Conservation (phyloP, 331 rosid genomes). For the Prunus yedoensis region DNA sequence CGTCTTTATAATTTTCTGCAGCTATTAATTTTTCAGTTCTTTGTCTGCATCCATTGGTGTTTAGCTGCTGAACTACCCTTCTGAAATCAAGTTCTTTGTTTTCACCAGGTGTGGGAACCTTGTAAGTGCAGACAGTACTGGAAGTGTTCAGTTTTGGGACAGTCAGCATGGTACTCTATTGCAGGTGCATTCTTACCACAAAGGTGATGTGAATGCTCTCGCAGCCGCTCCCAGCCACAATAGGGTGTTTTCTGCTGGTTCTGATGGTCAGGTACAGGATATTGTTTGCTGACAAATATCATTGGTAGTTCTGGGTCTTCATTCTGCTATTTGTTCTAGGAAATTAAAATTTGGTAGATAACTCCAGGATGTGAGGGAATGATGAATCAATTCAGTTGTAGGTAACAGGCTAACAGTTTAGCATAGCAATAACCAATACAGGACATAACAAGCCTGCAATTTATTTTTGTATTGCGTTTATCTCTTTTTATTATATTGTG, state of each 20-base stretch:
- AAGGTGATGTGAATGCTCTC: constrained; percentile 83
- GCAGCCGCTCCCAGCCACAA: constrained; percentile 85
- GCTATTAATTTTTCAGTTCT: constrained; percentile 11
- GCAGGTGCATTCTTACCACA: constrained; percentile 78
- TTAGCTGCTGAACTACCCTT: constrained; percentile 12
- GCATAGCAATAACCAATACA: neutral
- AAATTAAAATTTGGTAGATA: neutral
- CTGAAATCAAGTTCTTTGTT: constrained; percentile 28
- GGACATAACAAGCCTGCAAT: neutral
- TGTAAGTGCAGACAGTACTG: constrained; percentile 96
- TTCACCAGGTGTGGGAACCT: constrained; percentile 82
- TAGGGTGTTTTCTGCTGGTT: constrained; percentile 86
- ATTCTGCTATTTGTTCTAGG: neutral
- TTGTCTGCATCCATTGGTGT: neutral
- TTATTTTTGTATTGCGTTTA: neutral
- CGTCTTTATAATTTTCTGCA: constrained; percentile 2
- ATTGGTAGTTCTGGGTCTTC: neutral
- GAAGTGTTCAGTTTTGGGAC: constrained; percentile 98
- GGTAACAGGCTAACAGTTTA: neutral
- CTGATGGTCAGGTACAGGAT: constrained; percentile 88
- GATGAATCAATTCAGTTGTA: neutral
- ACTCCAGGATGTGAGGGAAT: neutral
- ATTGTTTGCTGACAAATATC: neutral
- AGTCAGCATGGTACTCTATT: constrained; percentile 73
- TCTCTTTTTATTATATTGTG: neutral